phyloP scores from a whole-genome alignment of 192 early-diverging fungal species.

The Podochytrium sp. region DNA sequence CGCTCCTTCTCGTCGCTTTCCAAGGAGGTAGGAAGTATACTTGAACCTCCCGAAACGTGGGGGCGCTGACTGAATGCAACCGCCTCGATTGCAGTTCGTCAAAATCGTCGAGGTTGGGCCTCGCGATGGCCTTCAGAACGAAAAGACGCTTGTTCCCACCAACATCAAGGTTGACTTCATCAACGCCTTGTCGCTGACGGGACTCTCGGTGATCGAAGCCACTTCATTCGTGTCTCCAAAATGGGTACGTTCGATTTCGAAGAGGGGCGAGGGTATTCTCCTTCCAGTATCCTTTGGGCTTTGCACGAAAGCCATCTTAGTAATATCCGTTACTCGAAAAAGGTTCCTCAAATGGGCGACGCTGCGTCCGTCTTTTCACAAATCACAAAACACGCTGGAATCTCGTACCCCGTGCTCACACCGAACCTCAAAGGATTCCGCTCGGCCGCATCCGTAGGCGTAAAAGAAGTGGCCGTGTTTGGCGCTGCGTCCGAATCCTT shows the following conservation, averaged over 20 bases:
- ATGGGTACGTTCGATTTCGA: constrained; percentile 57
- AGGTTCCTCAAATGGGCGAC: constrained; percentile 91
- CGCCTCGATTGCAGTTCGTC: constrained; percentile 50
- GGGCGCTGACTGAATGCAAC: neutral
- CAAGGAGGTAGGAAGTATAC: neutral
- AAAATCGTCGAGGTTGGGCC: constrained; percentile 97
- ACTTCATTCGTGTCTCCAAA: constrained; percentile 96
- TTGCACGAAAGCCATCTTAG: too few relatives aligned
- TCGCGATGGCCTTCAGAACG: constrained; percentile 96
- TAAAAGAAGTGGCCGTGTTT: constrained; percentile 90
- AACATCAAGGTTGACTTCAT: constrained; percentile 87
- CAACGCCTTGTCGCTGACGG: constrained; percentile 71
- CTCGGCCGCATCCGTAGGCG: constrained; percentile 76
- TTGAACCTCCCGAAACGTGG: neutral
- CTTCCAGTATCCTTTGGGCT: too few relatives aligned
- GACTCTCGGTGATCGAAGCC: constrained; percentile 84
- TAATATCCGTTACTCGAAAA: neutral
- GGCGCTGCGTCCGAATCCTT: constrained; percentile 88
- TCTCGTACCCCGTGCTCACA: constrained; percentile 86
- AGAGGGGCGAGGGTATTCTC: too few relatives aligned
- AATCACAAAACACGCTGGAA: constrained; percentile 65
- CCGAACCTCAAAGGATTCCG: constrained; percentile 84
- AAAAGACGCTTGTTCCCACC: constrained; percentile 80
- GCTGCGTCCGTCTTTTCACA: constrained; percentile 71
- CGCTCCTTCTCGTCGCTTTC: neutral